Base-by-base conservation (phyloP, 2,329 filamentous ascomycete genomes). In the Pseudogymnoascus sp. region DNA sequence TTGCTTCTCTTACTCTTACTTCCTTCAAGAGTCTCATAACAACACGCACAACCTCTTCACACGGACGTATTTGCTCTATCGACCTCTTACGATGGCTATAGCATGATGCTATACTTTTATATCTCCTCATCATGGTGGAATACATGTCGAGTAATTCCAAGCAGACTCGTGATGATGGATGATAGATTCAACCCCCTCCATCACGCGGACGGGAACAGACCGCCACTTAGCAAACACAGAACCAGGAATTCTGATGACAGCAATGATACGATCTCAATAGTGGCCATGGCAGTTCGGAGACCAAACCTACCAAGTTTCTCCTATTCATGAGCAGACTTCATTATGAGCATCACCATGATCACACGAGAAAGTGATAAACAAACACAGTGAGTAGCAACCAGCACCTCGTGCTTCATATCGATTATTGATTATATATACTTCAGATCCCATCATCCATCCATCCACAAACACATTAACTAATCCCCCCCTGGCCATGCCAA, bases 401-500 rank as follows among this genome's bases (percentile, higher is more conserved):
- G 39, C 39, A 43, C 39, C 39, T 43, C 39, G 39, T 43, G 39
- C 39, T 16, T 19, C 39, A 43, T 43, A 37, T 37, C 36, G 11
- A 37, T 37, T 43, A 43, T 43, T 43, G n/a, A 43, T 43, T 43
- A 43, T 19, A 19, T 43, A 8, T 43, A 43, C 39, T 43, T 43
- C 39, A 43, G 39, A 43, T 43, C 39, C 7, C 39, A 19, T 43
- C 39, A 43, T 43, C 39, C 39, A 43, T 43, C 39, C 39, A 43
- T 43, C 39, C 39, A 43, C 39, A 43, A 41, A 43, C 16, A 43
- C 16, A 43, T 43, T 60, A 36, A 60, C 19, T 28, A 28, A 36
- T 60, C 19, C 16, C 19, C 14, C 51, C 19, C 25, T 60, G 19
- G 51, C 23, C 13, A 62, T 68, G 45, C 70, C 77, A 39, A 43